phyloP scores from a whole-genome alignment of 2,329 filamentous ascomycete genomes.

The Fusarium sp. region DNA sequence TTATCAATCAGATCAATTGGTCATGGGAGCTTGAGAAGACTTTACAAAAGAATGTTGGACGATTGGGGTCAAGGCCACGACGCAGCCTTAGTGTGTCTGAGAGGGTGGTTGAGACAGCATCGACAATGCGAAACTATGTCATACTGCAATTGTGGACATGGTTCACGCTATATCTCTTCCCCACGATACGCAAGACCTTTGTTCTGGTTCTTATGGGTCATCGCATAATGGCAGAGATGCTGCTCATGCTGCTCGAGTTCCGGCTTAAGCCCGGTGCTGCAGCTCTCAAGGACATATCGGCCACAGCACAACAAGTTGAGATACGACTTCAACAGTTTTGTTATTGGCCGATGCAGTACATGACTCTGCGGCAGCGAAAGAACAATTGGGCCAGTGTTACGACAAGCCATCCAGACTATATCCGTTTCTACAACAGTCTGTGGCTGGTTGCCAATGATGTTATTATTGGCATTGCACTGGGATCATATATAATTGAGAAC shows the following conservation, averaged over 20 bases:
- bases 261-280: constrained; percentile 79
- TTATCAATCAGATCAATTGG: constrained; percentile 96
- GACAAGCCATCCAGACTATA: constrained; percentile 95
- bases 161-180: constrained; percentile 80
- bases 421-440: constrained; percentile 97
- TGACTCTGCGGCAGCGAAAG: constrained; percentile 88
- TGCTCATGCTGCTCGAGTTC: constrained; percentile 87
- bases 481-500: constrained; percentile 97
- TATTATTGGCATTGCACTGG: constrained; percentile 96
- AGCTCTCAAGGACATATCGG: constrained; percentile 93
- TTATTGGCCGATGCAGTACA: constrained; percentile 98
- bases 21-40: constrained; percentile 88
- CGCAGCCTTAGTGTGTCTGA: constrained; percentile 93
- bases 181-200: constrained; percentile 77
- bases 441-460: constrained; percentile 99
- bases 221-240: constrained; percentile 80
- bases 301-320: constrained; percentile 96
- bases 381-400: constrained; percentile 96
- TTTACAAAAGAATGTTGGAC: constrained; percentile 88
- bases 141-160: constrained; percentile 75
- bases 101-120: constrained; percentile 91
- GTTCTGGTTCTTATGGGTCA: constrained; percentile 83
- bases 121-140: constrained; percentile 82
- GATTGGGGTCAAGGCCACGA: constrained; percentile 83
- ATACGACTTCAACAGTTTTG: constrained; percentile 98